These are phyloP conservation scores for Epithemia pelagica DNA, from an alignment of 108 stramenopile species.

Conservation along the genomic window DNA sequence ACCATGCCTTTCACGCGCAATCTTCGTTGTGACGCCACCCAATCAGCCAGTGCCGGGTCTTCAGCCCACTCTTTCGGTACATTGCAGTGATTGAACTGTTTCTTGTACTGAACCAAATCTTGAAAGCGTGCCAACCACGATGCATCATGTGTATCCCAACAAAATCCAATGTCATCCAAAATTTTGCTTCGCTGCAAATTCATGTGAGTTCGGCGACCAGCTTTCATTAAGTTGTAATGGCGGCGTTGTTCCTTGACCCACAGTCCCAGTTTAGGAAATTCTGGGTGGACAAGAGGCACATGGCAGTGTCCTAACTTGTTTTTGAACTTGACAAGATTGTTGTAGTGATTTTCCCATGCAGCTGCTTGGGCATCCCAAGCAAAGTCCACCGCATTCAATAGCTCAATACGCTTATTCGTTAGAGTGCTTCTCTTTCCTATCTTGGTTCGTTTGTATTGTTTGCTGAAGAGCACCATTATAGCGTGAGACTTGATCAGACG, in stretches of 20 bases:
- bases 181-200: slow-evolving; percentile 15
- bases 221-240: slow-evolving; percentile 27
- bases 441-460: slow-evolving; percentile 2
- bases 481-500: no score
- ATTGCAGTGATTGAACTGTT: slow-evolving; percentile 26
- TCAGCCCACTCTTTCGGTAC: slow-evolving; percentile 35
- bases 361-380: slow-evolving; percentile 18
- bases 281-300: slow-evolving; percentile 34
- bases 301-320: slow-evolving; percentile 38
- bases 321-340: slow-evolving; percentile 20
- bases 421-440: slow-evolving; percentile 5
- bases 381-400: slow-evolving; percentile 35
- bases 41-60: slow-evolving; percentile 32
- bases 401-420: slow-evolving; percentile 25
- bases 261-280: slow-evolving; percentile 30
- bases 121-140: slow-evolving; percentile 9
- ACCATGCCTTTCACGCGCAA: neutral
- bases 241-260: slow-evolving; percentile 56
- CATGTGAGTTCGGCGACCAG: slow-evolving; percentile 23
- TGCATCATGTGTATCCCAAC: slow-evolving; percentile 45
- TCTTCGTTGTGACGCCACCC: slow-evolving; percentile 25
- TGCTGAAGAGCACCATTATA: no score
- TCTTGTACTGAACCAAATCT: slow-evolving; percentile 25
- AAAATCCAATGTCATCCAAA: slow-evolving; percentile 42
- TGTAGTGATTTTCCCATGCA: slow-evolving; percentile 33